Conservation (phyloP, 495 filamentous ascomycete genomes). For the Penicillium simplicissimum region DNA sequence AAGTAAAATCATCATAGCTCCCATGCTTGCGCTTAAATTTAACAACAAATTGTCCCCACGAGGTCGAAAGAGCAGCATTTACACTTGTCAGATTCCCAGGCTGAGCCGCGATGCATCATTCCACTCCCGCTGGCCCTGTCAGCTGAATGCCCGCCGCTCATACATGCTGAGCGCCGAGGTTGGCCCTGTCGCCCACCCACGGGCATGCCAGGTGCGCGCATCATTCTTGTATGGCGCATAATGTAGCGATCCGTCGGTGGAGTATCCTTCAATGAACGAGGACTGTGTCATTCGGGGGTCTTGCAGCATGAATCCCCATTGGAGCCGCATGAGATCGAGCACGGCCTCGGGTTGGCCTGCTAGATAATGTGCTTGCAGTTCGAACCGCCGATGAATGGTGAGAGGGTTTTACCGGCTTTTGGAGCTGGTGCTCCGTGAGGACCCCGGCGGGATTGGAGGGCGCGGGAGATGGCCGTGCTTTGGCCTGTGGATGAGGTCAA, state of each 20-base stretch:
- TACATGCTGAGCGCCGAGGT: conserved; percentile 50
- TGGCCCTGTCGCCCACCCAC: conserved; percentile 61
- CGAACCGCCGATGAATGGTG: conserved; percentile 60
- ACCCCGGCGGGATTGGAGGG: conserved; percentile 51
- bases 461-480: conserved; percentile 34
- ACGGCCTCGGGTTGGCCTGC: conserved; percentile 43
- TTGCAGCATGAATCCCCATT: conserved; percentile 62
- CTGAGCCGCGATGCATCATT: conserved; percentile 49
- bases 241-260: conserved; percentile 52
- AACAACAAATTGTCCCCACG: conserved; percentile 1
- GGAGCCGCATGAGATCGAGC: conserved; percentile 51
- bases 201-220: conserved; percentile 56
- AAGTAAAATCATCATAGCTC: conserved; percentile 13
- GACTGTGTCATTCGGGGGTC: conserved; percentile 60
- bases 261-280: conserved; percentile 61
- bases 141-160: conserved; percentile 54
- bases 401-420: conserved; percentile 56
- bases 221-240: conserved; percentile 58
- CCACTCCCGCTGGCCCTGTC: conserved; percentile 40
- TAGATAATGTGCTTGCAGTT: conserved; percentile 54
- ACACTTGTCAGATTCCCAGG: conserved; percentile 49
- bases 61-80: conserved; percentile 51
- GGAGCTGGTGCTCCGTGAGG: conserved; percentile 56
- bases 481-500: conserved; percentile 27
- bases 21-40: not conserved